Percentiles rank a stretch among this genome's conserved stretches.
phyloP scores from a whole-genome alignment of 331 rosid genomes.

The Quercus phellos region DNA sequence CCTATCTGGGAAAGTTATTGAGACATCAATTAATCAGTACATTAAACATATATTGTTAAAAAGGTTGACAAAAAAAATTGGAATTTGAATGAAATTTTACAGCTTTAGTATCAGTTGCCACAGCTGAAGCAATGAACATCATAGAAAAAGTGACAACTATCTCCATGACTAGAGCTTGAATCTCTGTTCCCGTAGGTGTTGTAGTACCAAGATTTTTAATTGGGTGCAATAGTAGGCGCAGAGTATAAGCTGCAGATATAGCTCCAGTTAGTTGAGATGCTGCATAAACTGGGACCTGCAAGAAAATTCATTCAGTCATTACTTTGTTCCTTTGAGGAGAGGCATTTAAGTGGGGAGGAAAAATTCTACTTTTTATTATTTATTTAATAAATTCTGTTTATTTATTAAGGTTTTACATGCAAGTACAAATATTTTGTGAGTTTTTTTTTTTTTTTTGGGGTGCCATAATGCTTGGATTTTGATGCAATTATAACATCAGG shows the following conservation, averaged over 20 bases:
- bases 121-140: constrained; percentile 71
- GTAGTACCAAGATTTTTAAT: constrained; percentile 51
- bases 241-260: constrained; percentile 63
- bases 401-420: too few species aligned
- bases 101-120: constrained; percentile 69
- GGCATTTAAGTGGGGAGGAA: background rate
- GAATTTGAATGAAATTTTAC: constrained; percentile 25
- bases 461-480: too few species aligned
- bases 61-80: background rate
- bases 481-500: too few species aligned
- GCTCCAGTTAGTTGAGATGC: constrained; percentile 74
- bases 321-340: background rate
- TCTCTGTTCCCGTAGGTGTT: constrained; percentile 51
- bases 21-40: background rate
- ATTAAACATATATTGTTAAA: background rate
- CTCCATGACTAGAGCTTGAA: constrained; percentile 64
- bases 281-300: constrained; percentile 73
- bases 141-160: constrained; percentile 60
- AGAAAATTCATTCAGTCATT: background rate
- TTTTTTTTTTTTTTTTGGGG: too few species aligned
- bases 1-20: constrained; percentile 37
- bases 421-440: too few species aligned
- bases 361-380: too few species aligned
- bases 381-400: too few species aligned
- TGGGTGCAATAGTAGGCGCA: constrained; percentile 46